Evolutionary conservation across 2,329 filamentous ascomycete species (phyloP), one percentile per base, ranked within the genome.

Genomic region (Fusarium pininemorale): DNA sequence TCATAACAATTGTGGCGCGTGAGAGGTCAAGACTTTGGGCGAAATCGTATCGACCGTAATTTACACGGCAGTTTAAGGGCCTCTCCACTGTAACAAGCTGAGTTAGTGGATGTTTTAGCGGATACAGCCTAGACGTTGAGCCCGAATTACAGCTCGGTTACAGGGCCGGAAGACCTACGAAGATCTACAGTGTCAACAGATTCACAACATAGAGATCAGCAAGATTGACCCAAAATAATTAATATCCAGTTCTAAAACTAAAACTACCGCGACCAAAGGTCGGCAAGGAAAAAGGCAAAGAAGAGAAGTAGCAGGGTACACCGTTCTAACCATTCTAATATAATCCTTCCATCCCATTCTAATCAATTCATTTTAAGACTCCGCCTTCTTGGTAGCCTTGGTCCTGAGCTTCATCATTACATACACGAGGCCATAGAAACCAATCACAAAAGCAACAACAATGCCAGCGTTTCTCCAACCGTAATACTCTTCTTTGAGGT

Each of bases 381-480:
- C 81, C 0, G 84, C 84, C 79, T 83, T 85, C 81, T 86, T 87
- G 1, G 84, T 85, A 5, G 82, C 81, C 79, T 86, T 87, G 20
- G 84, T 87, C 35, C 85, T 78, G 28, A 87, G 79, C 79, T 86
- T 86, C 85, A 87, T 87, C 66, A 87, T 77, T 7, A 74, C 69
- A 63, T 82, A 85, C 7, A 87, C 85, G 60, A 86, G 54, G 0
- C 78, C 79, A 54, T 92, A 92, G 3, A 85, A 87, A 53, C 85
- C 87, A 47, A 89, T 63, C 2, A 83, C 86, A 72, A 91, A 91
- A 8, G 89, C 81, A 2, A 87, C 87, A 8, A 88, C 85, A 57
- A 92, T 90, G 0, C 78, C 91, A 0, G 89, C 89, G 79, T 93
- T 86, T 48, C 92, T 85, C 92, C 91, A 93, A 0, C 90, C 91